phyloP scores from a whole-genome alignment of 805 yeast genomes.

The Danielozyma ontarioensis region DNA sequence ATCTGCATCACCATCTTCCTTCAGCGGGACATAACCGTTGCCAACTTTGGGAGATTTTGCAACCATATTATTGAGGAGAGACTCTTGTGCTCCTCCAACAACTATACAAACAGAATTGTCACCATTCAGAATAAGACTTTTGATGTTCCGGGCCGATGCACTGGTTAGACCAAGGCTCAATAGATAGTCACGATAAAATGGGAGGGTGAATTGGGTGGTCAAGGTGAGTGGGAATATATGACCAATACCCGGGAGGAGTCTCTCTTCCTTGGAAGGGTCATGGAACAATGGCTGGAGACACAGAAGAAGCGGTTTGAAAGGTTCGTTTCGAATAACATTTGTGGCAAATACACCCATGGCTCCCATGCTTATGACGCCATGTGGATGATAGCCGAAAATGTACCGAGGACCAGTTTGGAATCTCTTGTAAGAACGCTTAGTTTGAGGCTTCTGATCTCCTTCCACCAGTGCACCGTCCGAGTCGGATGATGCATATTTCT shows the following conservation, averaged over 20 bases:
- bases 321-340: conserved; percentile 38
- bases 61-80: conserved; percentile 49
- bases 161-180: conserved; percentile 78
- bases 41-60: conserved; percentile 29
- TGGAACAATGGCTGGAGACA: conserved; percentile 34
- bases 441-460: conserved; percentile 1
- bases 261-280: conserved; percentile 68
- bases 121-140: conserved; percentile 52
- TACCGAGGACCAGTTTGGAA: conserved; percentile 64
- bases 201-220: conserved; percentile 75
- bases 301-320: conserved; percentile 30
- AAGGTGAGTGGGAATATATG: conserved; percentile 73
- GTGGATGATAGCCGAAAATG: conserved; percentile 93
- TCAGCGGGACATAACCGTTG: conserved; percentile 19
- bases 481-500: conserved; percentile 9
- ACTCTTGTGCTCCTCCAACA: conserved; percentile 94
- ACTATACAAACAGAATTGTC: conserved; percentile 82
- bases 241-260: conserved; percentile 76
- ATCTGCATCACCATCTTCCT: not conserved
- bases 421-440: conserved; percentile 16
- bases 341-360: conserved; percentile 81
- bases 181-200: conserved; percentile 82
- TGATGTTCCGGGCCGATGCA: conserved; percentile 71
- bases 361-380: conserved; percentile 91
- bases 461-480: too few relatives aligned